Base-by-base conservation (phyloP, 1,139 yeast species). In the Suhomyces choctaworum region DNA sequence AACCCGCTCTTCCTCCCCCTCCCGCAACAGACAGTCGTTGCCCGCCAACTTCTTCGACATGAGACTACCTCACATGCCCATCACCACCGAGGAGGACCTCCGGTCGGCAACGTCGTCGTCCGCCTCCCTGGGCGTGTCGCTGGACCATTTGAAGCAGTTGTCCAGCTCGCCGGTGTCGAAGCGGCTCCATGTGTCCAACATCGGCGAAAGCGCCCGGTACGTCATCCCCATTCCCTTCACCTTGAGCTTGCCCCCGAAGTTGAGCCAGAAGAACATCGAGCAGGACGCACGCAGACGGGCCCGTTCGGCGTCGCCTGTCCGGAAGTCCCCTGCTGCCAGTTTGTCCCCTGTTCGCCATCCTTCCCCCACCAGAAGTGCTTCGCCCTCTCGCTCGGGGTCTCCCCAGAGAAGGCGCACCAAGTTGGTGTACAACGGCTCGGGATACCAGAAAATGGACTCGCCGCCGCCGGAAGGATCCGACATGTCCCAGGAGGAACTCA, bases 191-290 rank as follows among this genome's bases (percentile, higher is more conserved):
- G 60, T 70, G 24, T 49, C 56, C 36, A 52, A 58, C 17, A 39
- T 51, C 16, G 46, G 56, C 5, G 54, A 48, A 7, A 17, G 44
- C 12, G 41, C 53, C 29, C 56, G 57, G 35, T 64, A 69, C 41
- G 64, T 62, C 5, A 69, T 70, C 22, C 76, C 76, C 5, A 64
- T 70, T 28, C 76, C 76, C 5, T 67, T 70, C 46, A 62, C 71
- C 4, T 50, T 70, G 27, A 58, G 58, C 27, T 49, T 70, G 27
- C 76, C 76, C 2, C 76, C 76, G 4, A 66, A 62, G 41, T 54
- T 70, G 35, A 63, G 69, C 39, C 59, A 60, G 3, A 52, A 50
- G 25, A 60, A 60, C 49, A 32, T 38, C 10, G 37, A 29, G 5
- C 26, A 36, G 24, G 45, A 42, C 8, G 20, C 20, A 6, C 29